Evolutionary conservation across 2,329 filamentous ascomycete species (phyloP), one percentile per base, ranked within the genome.

Genomic region (Volutella citrinella): DNA sequence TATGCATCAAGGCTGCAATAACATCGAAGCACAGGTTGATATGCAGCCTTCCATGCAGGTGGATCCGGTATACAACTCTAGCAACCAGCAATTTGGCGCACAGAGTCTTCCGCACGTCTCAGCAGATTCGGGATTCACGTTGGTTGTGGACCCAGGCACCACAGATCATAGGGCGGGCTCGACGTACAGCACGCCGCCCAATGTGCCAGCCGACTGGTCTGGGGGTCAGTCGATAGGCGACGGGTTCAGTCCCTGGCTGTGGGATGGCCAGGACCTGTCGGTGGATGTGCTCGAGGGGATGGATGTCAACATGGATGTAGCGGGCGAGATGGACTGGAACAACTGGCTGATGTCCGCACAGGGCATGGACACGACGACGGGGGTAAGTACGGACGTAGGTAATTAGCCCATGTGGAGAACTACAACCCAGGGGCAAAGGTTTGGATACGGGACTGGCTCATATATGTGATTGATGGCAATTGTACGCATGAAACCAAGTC

Each of bases 271-370:
- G 6, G 57, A 61, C 5, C 43, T 52, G 1, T 38, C 41, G 2
- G 26, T 38, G 3, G 54, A 60, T 10, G 32, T 48, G 1, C 55
- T 59, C 21, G 40, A 31, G 5, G 44, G 50, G 6, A 16, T 53
- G 5, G 42, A 56, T 32, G 33, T 54, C 1, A 49, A 57, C 17
- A 48, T 61, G 39, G 53, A 62, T 8, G 38, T 60, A 6, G 56
- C 59, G 5, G 42, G 33, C 1, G 52, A 53, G 0, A 41, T 64
- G 3, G 49, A 66, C 30, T 66, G 62, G 63, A 53, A 60, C 19
- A 45, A 45, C 10, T 65, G 62, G 61, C 32, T 66, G 4, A 49
- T 57, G 20, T 59, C 55, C 12, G 59, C 57, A 3, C 46, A 46
- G 10, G 49, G 40, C 1, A 54, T 60, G 47, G 58, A 63, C n/a